Conservation (phyloP, 148 eudicot species). For the Chenopodium album region DNA sequence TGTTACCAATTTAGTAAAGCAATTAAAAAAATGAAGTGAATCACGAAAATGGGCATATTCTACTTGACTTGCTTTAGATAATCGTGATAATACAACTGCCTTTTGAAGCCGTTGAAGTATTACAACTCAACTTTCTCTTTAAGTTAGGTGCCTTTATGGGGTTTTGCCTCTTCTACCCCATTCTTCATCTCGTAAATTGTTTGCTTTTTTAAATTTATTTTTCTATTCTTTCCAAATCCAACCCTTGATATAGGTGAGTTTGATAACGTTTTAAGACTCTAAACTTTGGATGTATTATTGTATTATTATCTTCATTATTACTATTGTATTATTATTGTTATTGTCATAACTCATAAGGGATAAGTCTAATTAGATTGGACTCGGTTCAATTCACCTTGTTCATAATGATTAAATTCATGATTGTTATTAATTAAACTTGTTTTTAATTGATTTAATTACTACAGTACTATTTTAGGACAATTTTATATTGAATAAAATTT, state of each 20-base stretch:
- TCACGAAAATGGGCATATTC: not conserved
- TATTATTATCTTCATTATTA: too few relatives aligned
- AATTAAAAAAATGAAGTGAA: constrained; percentile 3
- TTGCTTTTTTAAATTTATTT: too few relatives aligned
- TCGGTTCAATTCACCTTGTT: too few relatives aligned
- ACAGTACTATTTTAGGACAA: too few relatives aligned
- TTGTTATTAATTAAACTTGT: too few relatives aligned
- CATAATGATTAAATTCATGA: too few relatives aligned
- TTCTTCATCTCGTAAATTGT: not conserved
- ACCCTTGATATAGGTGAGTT: not conserved
- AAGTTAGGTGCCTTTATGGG: not conserved
- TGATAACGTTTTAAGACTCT: not conserved
- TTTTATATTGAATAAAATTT: too few relatives aligned
- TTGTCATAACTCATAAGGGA: too few relatives aligned
- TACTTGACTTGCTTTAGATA: not conserved
- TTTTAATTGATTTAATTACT: too few relatives aligned
- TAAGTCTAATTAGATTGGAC: too few relatives aligned
- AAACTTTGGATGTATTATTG: not conserved
- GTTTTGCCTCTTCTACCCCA: not conserved
- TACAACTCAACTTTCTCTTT: not conserved
- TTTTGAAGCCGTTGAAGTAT: constrained; percentile 13
- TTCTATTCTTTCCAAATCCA: too few relatives aligned
- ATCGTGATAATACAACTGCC: constrained; percentile 1
- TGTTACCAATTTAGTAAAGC: not conserved
- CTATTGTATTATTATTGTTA: too few relatives aligned